Base-by-base conservation (phyloP, 352 stramenopile species). In the Phytophthora tubulina region DNA sequence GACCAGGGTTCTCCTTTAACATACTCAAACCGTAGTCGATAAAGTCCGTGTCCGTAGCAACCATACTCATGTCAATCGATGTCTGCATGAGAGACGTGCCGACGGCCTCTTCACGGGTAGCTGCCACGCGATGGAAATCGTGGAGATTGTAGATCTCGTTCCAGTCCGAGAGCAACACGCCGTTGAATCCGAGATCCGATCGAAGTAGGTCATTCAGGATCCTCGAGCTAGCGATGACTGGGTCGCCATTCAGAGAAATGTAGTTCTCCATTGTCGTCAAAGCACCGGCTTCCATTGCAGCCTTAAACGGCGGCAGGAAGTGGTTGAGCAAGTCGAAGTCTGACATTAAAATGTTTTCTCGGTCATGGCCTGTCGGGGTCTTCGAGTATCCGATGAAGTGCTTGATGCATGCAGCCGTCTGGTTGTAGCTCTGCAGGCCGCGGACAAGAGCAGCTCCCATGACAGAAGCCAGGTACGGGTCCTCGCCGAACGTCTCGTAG, bases 241-340 rank as follows among this genome's bases (percentile, higher is more conserved):
- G 94, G 7, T 97, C 80, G 27, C 91, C 90, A 60, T 96, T 97
- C 30, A 97, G 54, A 56, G 96, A 93, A 39, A 89, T 93, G 82
- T 98, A 98, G 49, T 70, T 93, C 71, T 97, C 93, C 95, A 98
- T 98, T 2, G 90, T 80, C 0, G 93, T 89, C 56, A 94, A 70
- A 5, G 84, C 85, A 0, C 83, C 85, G n/a, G 93, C 84, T 2
- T 91, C 70, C 9, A 94, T 78, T 1, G 88, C 89, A 6, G 86
- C 83, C 21, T 88, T 69, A 54, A 91, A 97, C 0, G 90, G 84
- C 14, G 86, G 90, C n/a, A 88, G 63, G 45, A 94, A 95, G 68
- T 87, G 88, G 67, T 94, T 94, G 42, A 91, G 68, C 21, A 94
- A 39, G 50, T 94, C 82, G 55, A 80, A 94, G 44, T 91, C 78